Evolutionary conservation across 495 filamentous ascomycete genomes (phyloP).

Genomic region (Hypoxylon rickii): DNA sequence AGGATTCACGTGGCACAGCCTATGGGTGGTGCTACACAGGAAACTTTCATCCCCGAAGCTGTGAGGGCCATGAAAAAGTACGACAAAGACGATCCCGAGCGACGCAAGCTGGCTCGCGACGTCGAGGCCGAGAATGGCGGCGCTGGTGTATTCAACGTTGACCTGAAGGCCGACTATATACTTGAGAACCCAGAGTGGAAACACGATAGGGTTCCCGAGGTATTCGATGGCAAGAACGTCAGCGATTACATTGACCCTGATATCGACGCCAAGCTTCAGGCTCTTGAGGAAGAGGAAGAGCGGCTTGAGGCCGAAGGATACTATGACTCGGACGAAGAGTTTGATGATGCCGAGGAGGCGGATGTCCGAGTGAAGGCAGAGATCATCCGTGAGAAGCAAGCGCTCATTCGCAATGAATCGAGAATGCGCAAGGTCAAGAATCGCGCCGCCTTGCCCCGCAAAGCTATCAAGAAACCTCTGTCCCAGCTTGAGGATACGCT

Average conservation of each 20-base stretch:
- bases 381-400: slow-evolving; percentile 88
- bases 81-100: slow-evolving; percentile 83
- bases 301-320: slow-evolving; percentile 67
- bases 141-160: slow-evolving; percentile 92
- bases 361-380: slow-evolving; percentile 90
- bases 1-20: slow-evolving; percentile 96
- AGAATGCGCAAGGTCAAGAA: slow-evolving; percentile 94
- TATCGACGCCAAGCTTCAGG: slow-evolving; percentile 87
- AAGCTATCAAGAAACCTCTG: slow-evolving; percentile 72
- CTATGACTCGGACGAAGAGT: slow-evolving; percentile 56
- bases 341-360: slow-evolving; percentile 83
- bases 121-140: slow-evolving; percentile 92
- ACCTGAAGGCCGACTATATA: slow-evolving; percentile 83
- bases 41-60: slow-evolving; percentile 88
- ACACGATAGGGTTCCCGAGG: slow-evolving; percentile 91
- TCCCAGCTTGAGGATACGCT: slow-evolving; percentile 84
- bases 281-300: slow-evolving; percentile 94
- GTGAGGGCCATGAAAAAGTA: slow-evolving; percentile 81
- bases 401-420: slow-evolving; percentile 86
- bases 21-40: slow-evolving; percentile 73
- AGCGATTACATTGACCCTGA: slow-evolving; percentile 97
- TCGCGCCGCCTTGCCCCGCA: slow-evolving; percentile 85
- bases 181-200: slow-evolving; percentile 90
- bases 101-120: slow-evolving; percentile 78
- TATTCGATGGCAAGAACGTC: slow-evolving; percentile 92